These are phyloP conservation scores for Globisporangium solare DNA, from an alignment of 352 stramenopile species.

Conservation along the genomic window DNA sequence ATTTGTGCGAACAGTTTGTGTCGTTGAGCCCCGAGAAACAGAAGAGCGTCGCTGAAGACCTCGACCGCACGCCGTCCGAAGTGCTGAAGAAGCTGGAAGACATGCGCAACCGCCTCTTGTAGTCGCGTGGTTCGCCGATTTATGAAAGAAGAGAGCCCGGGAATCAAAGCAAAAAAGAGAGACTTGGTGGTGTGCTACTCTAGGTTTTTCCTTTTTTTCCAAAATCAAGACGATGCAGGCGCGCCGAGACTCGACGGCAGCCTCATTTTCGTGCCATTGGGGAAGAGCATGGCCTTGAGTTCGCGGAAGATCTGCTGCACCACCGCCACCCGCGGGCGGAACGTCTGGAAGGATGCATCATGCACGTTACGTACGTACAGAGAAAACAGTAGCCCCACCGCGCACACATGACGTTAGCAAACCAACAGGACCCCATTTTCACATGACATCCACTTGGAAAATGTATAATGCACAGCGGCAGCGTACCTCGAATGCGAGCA, in stretches of 20 bases:
- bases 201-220: too few relatives aligned
- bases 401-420: not conserved
- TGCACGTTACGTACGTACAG: conserved; percentile 3
- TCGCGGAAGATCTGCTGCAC: conserved; percentile 70
- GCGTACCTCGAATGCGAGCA: conserved; percentile 72
- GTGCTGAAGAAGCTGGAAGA: conserved; percentile 99
- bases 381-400: not conserved
- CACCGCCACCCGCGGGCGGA: conserved; percentile 55
- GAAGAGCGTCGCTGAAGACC: conserved; percentile 93
- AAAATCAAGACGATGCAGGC: not conserved
- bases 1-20: conserved; percentile 97
- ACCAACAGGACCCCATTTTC: not conserved
- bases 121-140: too few relatives aligned
- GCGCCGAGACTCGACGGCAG: conserved; percentile 21
- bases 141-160: too few relatives aligned
- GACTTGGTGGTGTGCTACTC: too few relatives aligned
- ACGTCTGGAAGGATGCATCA: conserved; percentile 32
- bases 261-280: conserved; percentile 37
- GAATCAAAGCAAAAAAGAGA: too few relatives aligned
- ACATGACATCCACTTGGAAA: not conserved
- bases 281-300: conserved; percentile 56
- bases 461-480: not conserved
- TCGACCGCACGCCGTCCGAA: conserved; percentile 95
- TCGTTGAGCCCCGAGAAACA: conserved; percentile 92
- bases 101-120: conserved; percentile 95